A percentile compares a stretch with the other conserved stretches of the same genome.
phyloP scores from a whole-genome alignment of 2,329 filamentous ascomycete species.

The Juglanconis sp. region DNA sequence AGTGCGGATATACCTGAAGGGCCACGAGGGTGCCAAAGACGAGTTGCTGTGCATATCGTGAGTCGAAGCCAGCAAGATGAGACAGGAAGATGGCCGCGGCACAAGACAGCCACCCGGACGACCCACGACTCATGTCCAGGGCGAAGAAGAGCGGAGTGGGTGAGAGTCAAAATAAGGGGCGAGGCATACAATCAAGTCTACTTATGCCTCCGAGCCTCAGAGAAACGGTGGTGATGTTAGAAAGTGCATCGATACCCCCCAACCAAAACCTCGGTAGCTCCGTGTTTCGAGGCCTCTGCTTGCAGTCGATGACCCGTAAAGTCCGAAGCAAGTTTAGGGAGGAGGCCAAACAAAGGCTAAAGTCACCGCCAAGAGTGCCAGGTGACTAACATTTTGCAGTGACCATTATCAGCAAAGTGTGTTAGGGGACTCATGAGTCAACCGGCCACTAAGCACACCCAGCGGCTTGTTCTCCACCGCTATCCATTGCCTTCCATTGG shows the following conservation, averaged over 20 bases:
- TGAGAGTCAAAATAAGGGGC: not conserved
- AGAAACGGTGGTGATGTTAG: not conserved
- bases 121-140: constrained; percentile 13
- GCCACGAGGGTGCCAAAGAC: constrained; percentile 3
- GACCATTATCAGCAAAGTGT: not conserved
- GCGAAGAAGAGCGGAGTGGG: not conserved
- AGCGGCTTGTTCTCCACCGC: constrained; percentile 23
- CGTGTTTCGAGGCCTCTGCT: not conserved
- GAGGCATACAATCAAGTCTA: not conserved
- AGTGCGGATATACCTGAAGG: not conserved
- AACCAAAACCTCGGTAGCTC: not conserved
- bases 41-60: constrained; percentile 5
- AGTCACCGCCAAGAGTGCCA: not conserved
- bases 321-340: not conserved
- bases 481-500: constrained; percentile 29
- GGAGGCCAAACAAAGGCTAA: not conserved
- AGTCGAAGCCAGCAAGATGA: constrained; percentile 7
- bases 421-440: not conserved
- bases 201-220: not conserved
- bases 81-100: not conserved
- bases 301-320: not conserved
- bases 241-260: not conserved
- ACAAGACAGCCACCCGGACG: constrained; percentile 9
- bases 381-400: not conserved
- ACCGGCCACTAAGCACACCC: not conserved